Base-by-base conservation (phyloP, 2,329 filamentous ascomycete genomes). In the Sporothrix variecibatus region DNA sequence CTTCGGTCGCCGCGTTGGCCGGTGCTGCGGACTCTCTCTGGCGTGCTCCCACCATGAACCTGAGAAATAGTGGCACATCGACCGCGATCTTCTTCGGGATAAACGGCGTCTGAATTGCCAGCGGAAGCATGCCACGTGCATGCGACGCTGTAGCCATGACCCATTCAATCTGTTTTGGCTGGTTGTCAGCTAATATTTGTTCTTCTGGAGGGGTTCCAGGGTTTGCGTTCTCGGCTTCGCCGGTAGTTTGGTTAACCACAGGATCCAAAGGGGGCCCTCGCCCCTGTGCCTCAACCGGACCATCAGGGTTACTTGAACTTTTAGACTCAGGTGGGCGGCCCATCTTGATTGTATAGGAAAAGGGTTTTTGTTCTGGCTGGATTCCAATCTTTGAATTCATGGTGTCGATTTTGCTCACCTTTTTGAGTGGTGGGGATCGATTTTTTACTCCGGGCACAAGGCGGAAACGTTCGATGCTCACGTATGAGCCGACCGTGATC, bases 131-230 rank as follows among this genome's bases (percentile, higher is more conserved):
- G 0, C 93, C 93, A 72, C 86, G 86, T 0, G 93, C 93, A 80
- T 95, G 88, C 75, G 90, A 92, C 12, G 90, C 88, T 11, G 93
- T 95, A 9, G 89, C 92, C 92, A 95, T 95, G 74, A 91, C 84
- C 93, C 93, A 96, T 81, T 92, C 90, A 65, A 93, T 72, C 26
- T 56, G 49, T 7, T 34, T 8, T n/a, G 26, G 8, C 7, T 7
- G 31, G 2, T 43, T 58, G 49, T 40, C 9, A 49, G 49, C 1
- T 49, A 20, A 3, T 49, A 4, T 17, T 49, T 17, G 4, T 49
- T 5, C 3, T 49, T 15, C 34, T 34, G 34, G 34, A 8, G 34
- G 34, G 8, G 34, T 8, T 34, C 8, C 46, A 49, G 15, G 12
- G 15, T 17, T 20, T 20, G 46, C 20, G 17, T 5, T n/a, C 15